Base-by-base conservation (phyloP, 805 yeast genomes). In the Candida andamanensis region DNA sequence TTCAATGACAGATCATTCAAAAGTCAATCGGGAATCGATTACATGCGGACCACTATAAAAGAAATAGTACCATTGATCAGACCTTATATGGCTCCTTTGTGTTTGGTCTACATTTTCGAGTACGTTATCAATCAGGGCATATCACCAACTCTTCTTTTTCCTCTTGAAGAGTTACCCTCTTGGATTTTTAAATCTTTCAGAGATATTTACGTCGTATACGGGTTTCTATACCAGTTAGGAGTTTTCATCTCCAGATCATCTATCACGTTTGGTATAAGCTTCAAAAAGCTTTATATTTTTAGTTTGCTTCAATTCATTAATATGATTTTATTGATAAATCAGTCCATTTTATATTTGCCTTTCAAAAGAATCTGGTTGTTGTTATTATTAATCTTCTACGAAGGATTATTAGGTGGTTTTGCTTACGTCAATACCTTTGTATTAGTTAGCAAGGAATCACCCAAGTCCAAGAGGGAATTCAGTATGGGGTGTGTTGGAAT, bases 181-280 rank as follows among this genome's bases (percentile, higher is more conserved):
- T 65, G 69, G 68, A 42, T 64, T 5, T 84, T 87, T 47, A 49
- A 58, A 2, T 60, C 72, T 13, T 85, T 73, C 52, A 69, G 97
- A 41, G 97, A 90, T 47, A 81, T 85, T 3, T 90, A 90, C 53
- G 97, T 90, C 10, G 77, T 86, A 1, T 90, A 90, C 50, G 94
- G 95, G 6, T 80, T 95, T 3, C 55, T 89, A 4, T 90, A 90
- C 47, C 97, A 90, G 54, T 51, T 86, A 3, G 98, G 98, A 6
- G 98, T 90, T 0, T 87, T 90, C 48, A 72, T 90, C 1, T 86
- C 97, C 3, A 66, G 97, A 36, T 85, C 97, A 0, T 85, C 95
- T 1, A 79, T 85, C 0, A 65, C 78, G 3, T 63, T 80, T 35
- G 68, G 68, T 3, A 45, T 84, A 16, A 63, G 94, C 28, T 54